Base-by-base conservation (phyloP, 1,284 basidiomycete genomes). In the Heterobasidion annosum region DNA sequence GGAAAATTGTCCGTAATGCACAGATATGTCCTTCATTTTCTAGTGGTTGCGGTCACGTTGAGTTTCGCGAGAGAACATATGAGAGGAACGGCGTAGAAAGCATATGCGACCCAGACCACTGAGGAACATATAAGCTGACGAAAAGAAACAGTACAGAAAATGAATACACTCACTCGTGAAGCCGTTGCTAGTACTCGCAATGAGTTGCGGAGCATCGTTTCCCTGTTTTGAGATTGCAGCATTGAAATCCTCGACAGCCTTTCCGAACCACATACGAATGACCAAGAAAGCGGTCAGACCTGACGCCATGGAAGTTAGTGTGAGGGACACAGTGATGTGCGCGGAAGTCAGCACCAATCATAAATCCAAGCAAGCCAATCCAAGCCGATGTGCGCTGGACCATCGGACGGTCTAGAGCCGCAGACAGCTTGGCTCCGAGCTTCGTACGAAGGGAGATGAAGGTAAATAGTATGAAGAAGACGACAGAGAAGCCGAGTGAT, bases 91-190 rank as follows among this genome's bases (percentile, higher is more conserved):
- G 77, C 81, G 57, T 80, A 84, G 67, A 90, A 89, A 1, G 84
- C 79, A 59, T 87, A 88, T 18, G 78, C 85, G 25, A 88, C 81
- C 80, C 84, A 89, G 45, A 83, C 74, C 85, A 90, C 87, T 88
- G 54, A 6, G 34, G 10, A 51, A 51, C 32, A 57, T 53, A 51
- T 35, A 54, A 49, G 55, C 9, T 46, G 49, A 42, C 45, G 43
- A n/a, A 35, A 53, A 34, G 45, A 32, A 47, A 10, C 12, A 10
- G 3, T 16, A 19, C 10, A 3, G 45, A 47, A 16, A 18, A 47
- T 18, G 12, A 52, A 50, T 34, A 6, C 9, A 78, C 84, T 65
- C 57, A 91, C 88, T 88, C 52, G 81, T 83, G 61, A 90, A 91
- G 8, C 79, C 88, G 62, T 88, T 90, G 59, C 83, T 77, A 32